Conservation (phyloP, 768 basidiomycete species). For the Suillus paluster region DNA sequence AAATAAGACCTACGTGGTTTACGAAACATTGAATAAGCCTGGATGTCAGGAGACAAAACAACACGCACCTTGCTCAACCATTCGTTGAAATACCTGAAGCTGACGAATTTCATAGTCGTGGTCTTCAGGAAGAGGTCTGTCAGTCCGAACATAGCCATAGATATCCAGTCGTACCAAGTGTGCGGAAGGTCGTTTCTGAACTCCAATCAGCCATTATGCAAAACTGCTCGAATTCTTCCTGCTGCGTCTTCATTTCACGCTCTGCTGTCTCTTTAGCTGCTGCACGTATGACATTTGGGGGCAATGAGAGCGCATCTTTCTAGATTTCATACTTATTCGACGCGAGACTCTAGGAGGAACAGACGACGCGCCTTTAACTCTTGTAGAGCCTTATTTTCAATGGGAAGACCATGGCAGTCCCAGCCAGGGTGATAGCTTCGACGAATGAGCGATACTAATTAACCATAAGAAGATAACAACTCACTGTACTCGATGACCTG, state of each 20-base stretch:
- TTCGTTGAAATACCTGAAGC: constrained; percentile 78
- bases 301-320: constrained; percentile 61
- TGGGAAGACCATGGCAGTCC: constrained; percentile 98
- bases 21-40: too few species aligned
- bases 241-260: constrained; percentile 76
- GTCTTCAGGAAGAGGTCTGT: constrained; percentile 50
- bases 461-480: constrained; percentile 31
- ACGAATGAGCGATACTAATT: constrained; percentile 8
- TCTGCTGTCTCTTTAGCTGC: constrained; percentile 76
- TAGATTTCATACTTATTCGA: constrained; percentile 26
- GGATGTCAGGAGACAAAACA: not conserved
- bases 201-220: constrained; percentile 95
- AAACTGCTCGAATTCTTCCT: constrained; percentile 75
- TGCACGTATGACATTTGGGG: constrained; percentile 63
- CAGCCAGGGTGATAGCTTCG: constrained; percentile 93
- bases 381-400: constrained; percentile 91
- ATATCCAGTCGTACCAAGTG: constrained; percentile 62
- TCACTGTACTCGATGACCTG: constrained; percentile 82
- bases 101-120: constrained; percentile 89
- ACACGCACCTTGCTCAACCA: constrained; percentile 79
- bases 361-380: constrained; percentile 61
- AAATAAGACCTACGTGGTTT: constrained; percentile 68
- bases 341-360: not conserved
- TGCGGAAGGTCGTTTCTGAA: constrained; percentile 74
- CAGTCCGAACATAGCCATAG: constrained; percentile 2